Base-by-base conservation (phyloP, 1,139 yeast species). In the Yamadazyma dendronema region DNA sequence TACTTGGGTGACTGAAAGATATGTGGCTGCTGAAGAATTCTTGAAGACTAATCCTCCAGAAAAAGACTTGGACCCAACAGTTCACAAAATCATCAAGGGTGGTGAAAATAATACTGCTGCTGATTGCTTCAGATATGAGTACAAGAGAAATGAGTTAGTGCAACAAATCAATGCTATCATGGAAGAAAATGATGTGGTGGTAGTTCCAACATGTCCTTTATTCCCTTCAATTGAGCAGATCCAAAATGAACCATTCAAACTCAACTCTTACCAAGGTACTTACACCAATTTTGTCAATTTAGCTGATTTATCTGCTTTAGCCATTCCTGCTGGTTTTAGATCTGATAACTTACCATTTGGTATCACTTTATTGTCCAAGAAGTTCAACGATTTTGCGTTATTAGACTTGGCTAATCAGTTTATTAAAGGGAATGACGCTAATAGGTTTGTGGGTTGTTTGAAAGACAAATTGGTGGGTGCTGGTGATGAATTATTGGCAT, bases 1-100 rank as follows among this genome's bases (percentile, higher is more conserved):
- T 39, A 87, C 97, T n/a, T 92, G 98, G 98, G 97, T 92, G 9
- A 86, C 95, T 19, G 98, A 92, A 66, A 78, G 98, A 49, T 89
- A 81, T 63, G 79, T 88, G 44, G 96, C 96, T 14, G 77, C 81
- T 28, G 77, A 79, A 49, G 86, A 83, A 28, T 86, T 89, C 54
- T 71, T 86, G 40, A 74, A 71, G n/a, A 67, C 86, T 14, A 75
- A 80, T 49, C 90, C 92, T n/a, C 87, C 92, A 24, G 74, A 66
- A 32, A 69, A 74, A 29, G 67, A 79, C 39, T 68, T 90, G 53
- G 96, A 92, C 59, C 94, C 95, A 32, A 84, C 88, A 7, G 97
- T 90, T n/a, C 60, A 71, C 31, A 60, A 72, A 24, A 88, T 92
- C 55, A 83, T 92, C 49, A 73, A 73, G 49, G 80, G 88, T 36